Conservation (phyloP, 2,329 filamentous ascomycete species). For the Westerdykella sp. region DNA sequence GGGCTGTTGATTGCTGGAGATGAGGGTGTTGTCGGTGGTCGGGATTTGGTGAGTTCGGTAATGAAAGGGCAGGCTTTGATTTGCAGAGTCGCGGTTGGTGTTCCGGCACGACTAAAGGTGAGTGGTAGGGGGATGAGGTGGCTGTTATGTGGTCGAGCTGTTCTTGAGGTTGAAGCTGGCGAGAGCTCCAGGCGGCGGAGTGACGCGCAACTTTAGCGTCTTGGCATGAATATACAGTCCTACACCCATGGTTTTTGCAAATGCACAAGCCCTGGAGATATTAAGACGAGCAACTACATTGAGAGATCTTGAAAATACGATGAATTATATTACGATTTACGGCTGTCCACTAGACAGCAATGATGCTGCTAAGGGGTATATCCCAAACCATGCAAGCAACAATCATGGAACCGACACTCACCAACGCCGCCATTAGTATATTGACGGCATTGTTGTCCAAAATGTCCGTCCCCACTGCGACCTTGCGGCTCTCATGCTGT, state of each 20-base stretch:
- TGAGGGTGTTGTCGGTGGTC: not conserved
- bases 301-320: not conserved
- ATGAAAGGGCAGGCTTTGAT: no score
- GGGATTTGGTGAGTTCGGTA: not conserved
- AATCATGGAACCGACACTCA: constrained; percentile 75
- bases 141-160: constrained; percentile 1
- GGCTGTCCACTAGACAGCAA: constrained; percentile 8
- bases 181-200: constrained; percentile 25
- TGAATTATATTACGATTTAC: not conserved
- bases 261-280: no score
- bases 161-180: not conserved
- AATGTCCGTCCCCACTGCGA: constrained; percentile 63
- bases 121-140: not conserved
- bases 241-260: no score
- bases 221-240: constrained; percentile 14
- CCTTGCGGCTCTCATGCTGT: constrained; percentile 45
- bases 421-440: constrained; percentile 76
- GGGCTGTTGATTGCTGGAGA: not conserved
- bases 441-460: constrained; percentile 97
- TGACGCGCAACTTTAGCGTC: constrained; percentile 30
- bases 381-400: constrained; percentile 27
- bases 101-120: no score
- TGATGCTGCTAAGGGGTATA: constrained; percentile 23
- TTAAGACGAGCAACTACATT: no score
- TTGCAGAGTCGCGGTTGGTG: no score